phyloP scores from a whole-genome alignment of 2,329 filamentous ascomycete species.

The Colletotrichum sp. region DNA sequence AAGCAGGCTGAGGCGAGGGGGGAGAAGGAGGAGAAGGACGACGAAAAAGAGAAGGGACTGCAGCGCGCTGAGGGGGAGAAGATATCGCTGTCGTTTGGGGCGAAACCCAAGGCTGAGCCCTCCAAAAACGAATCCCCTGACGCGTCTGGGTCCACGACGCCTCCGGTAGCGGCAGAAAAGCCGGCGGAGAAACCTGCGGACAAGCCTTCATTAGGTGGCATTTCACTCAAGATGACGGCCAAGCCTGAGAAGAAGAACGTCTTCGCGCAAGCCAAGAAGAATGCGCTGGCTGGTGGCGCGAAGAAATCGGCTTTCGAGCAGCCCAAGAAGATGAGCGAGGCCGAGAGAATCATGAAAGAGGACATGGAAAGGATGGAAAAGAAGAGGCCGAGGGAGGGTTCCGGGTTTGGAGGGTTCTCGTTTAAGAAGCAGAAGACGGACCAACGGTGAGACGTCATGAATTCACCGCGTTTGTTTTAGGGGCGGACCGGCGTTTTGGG shows the following conservation, averaged over 20 bases:
- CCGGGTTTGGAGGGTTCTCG: constrained; percentile 49
- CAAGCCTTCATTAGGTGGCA: constrained; percentile 24
- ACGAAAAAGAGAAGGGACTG: constrained; percentile 49
- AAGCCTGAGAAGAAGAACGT: constrained; percentile 79
- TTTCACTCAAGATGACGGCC: constrained; percentile 70
- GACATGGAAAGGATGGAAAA: constrained; percentile 78
- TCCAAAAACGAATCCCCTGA: constrained; percentile 13
- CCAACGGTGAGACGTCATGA: neutral
- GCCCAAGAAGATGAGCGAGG: constrained; percentile 86
- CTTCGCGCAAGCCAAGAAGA: constrained; percentile 72
- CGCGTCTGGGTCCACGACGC: constrained; percentile 18
- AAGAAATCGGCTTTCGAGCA: constrained; percentile 68
- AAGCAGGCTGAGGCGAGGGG: constrained; percentile 57
- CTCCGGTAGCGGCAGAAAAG: constrained; percentile 20
- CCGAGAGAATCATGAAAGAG: constrained; percentile 87
- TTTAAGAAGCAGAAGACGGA: constrained; percentile 57
- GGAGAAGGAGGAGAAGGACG: constrained; percentile 42
- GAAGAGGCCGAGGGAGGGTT: constrained; percentile 62
- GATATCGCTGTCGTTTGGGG: constrained; percentile 72
- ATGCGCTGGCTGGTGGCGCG: constrained; percentile 62
- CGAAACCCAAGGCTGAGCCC: constrained; percentile 35
- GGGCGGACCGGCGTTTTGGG: constrained; percentile 4
- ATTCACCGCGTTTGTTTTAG: neutral
- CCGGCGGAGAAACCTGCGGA: constrained; percentile 18
- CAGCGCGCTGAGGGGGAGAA: constrained; percentile 76